phyloP scores from a whole-genome alignment of 2,329 filamentous ascomycete species.

The Rachicladosporium sp. region DNA sequence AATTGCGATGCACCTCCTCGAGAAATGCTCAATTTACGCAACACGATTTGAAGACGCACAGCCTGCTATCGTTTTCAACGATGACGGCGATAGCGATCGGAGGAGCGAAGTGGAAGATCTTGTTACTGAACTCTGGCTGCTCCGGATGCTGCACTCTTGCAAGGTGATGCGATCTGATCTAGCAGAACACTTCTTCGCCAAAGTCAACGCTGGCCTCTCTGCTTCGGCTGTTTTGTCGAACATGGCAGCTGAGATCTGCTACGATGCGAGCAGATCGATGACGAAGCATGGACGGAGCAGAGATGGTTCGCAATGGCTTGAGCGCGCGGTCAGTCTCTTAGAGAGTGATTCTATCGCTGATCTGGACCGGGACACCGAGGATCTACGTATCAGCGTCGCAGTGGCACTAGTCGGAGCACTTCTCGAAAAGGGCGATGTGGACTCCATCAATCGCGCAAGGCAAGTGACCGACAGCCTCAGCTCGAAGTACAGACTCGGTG shows the following conservation, averaged over 20 bases:
- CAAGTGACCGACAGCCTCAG: conserved; percentile 51
- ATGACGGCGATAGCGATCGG: conserved; percentile 13
- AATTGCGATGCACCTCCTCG: conserved; percentile 49
- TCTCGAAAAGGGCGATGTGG: conserved; percentile 28
- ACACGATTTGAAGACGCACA: conserved; percentile 15
- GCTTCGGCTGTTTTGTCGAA: conserved; percentile 44
- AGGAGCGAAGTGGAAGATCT: conserved; percentile 28
- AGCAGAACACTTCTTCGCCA: conserved; percentile 65
- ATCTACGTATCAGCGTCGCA: conserved; percentile 54
- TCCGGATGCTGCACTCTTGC: conserved; percentile 63
- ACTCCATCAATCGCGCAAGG: conserved; percentile 40
- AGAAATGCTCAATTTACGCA: conserved; percentile 47
- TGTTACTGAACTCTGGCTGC: conserved; percentile 50
- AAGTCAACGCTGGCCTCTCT: conserved; percentile 34
- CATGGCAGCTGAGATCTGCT: conserved; percentile 53
- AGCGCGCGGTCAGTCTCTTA: conserved; percentile 51
- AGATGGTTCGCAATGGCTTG: conserved; percentile 59
- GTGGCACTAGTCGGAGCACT: conserved; percentile 34
- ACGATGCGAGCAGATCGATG: conserved; percentile 56
- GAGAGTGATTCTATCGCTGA: conserved; percentile 42
- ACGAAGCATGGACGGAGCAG: conserved; percentile 40
- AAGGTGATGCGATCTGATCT: conserved; percentile 60
- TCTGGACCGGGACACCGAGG: conserved; percentile 46
- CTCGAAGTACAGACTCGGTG: conserved; percentile 47
- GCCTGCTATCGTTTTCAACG: conserved; percentile 10